Conservation (phyloP, 139 green algal species). For the Tetraselmis striata region DNA sequence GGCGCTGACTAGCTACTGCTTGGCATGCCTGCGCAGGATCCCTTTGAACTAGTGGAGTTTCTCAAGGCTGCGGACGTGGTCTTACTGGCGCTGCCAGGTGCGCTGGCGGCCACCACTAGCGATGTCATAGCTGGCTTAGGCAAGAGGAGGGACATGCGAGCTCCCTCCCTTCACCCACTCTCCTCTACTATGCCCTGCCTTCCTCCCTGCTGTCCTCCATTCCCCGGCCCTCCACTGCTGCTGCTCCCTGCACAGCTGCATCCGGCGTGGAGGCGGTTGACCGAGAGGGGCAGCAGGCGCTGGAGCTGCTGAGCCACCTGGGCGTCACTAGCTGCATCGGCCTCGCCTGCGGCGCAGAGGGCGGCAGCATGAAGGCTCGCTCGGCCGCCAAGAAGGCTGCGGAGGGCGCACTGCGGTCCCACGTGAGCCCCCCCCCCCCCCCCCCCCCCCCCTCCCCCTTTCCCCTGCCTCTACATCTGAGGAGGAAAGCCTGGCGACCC, state of each 20-base stretch:
- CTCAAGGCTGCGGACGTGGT: neutral
- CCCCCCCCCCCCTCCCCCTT: neutral
- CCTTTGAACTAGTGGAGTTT: neutral
- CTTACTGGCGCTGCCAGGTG: neutral
- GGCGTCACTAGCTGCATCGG: constrained; percentile 15
- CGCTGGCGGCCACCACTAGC: neutral
- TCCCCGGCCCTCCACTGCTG: no score
- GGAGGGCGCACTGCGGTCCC: constrained; percentile 39
- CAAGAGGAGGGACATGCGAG: no score
- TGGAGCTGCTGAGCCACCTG: constrained; percentile 64
- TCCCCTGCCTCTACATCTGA: neutral
- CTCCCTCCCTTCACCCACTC: no score
- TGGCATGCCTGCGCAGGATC: no score
- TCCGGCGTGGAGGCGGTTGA: constrained; percentile 43
- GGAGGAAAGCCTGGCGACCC: neutral
- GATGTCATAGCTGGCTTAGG: neutral
- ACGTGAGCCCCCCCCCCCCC: constrained; percentile 21
- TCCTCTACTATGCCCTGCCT: no score
- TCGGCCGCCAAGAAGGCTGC: constrained; percentile 69
- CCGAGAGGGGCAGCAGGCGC: constrained; percentile 54
- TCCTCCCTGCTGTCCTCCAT: no score
- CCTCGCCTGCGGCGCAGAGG: neutral
- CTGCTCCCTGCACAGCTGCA: constrained; percentile 20
- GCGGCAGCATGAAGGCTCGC: constrained; percentile 54
- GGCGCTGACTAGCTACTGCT: no score